Base-by-base conservation (phyloP, 106 monocot genomes). In the Dendrobium catenatum region DNA sequence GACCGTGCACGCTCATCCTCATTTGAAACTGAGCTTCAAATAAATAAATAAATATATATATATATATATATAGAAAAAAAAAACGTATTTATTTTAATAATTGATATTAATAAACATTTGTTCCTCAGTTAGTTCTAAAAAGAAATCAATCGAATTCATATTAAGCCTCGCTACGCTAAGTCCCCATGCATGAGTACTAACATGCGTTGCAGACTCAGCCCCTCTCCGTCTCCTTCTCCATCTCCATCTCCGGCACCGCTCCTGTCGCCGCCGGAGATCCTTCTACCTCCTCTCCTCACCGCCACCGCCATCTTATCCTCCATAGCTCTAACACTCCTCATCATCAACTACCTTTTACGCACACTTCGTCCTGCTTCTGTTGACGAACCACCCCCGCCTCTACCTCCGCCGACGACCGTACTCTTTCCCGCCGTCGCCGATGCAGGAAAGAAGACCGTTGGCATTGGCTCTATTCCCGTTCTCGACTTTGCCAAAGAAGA, bases 241-340 rank as follows among this genome's bases (percentile, higher is more conserved):
- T 26, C 64, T 66, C 64, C 64, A 22, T 66, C 64, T 66, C 26
- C 64, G 64, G n/a, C 64, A 66, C 24, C 26, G 9, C 22, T 66
- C 7, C 64, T 22, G 7, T 24, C 64, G n/a, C 64, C 64, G 64
- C 9, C 64, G 6, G 64, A 5, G n/a, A 66, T 8, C 64, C 64
- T 22, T 1, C 64, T 66, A 66, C 64, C 64, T 24, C 64, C 64
- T 66, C 9, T 66, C 6, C 64, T 66, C 64, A 26, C 64, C 64
- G 6, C 64, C 64, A 6, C 64, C 26, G 64, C 64, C 64, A 66
- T 66, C 64, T 66, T 66, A 66, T 24, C 64, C 22, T 66, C 64
- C 64, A 26, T 66, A 66, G 64, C 64, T 66, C 64, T 66, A 66
- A 66, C 64, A 26, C 26, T 66, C 64, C 24, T 66, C 64, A 26